Evolutionary conservation across 768 basidiomycete genomes (phyloP).

Genomic region (Gelatoporia subvermispora): DNA sequence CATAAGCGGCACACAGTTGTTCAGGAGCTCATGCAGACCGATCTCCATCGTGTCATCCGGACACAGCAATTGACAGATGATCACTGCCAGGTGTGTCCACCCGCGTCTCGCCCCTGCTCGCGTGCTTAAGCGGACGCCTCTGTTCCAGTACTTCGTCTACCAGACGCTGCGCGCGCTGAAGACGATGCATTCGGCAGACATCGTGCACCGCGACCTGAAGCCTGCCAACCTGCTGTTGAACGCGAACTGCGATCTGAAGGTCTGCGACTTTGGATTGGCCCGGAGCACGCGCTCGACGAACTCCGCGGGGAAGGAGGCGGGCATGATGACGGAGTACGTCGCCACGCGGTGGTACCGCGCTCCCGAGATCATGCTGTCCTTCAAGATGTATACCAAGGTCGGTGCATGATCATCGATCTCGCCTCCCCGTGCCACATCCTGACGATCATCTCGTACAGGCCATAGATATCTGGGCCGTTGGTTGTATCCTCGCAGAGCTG

Average conservation of each 20-base stretch:
- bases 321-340: slow-evolving; percentile 80
- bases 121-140: slow-evolving; percentile 4
- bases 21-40: slow-evolving; percentile 88
- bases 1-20: slow-evolving; percentile 44
- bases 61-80: slow-evolving; percentile 89
- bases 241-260: slow-evolving; percentile 85
- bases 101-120: slow-evolving; percentile 1
- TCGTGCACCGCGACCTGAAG: slow-evolving; percentile 75
- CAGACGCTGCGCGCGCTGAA: slow-evolving; percentile 85
- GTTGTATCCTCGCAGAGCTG: slow-evolving; percentile 78
- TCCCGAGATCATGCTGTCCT: slow-evolving; percentile 92
- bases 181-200: slow-evolving; percentile 83
- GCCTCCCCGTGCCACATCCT: background rate
- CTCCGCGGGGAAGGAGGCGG: slow-evolving; percentile 55
- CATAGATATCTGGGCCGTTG: slow-evolving; percentile 74
- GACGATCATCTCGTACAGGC: slow-evolving; percentile 31
- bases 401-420: slow-evolving; percentile 1
- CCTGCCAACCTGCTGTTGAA: slow-evolving; percentile 87
- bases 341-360: slow-evolving; percentile 93
- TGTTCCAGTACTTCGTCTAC: slow-evolving; percentile 67
- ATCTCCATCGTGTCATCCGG: slow-evolving; percentile 86
- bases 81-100: slow-evolving; percentile 62
- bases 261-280: slow-evolving; percentile 86
- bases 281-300: slow-evolving; percentile 55
- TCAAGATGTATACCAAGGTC: slow-evolving; percentile 84